Base-by-base conservation (phyloP, 495 filamentous ascomycete genomes). In the Apiosordaria backusii region DNA sequence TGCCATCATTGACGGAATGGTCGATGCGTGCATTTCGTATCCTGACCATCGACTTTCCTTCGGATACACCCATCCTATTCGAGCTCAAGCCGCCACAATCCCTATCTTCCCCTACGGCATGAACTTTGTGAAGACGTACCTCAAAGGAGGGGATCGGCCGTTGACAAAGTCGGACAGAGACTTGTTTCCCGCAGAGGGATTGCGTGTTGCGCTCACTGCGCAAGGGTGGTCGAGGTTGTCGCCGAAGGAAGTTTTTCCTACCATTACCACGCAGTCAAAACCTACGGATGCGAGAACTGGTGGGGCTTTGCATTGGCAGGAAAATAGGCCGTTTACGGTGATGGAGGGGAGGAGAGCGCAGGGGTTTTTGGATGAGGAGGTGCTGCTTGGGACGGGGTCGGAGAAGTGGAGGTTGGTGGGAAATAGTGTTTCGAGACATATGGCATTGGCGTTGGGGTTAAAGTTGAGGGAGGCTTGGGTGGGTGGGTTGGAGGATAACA, bases 341-440 rank as follows among this genome's bases (percentile, higher is more conserved):
- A 77, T 87, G 79, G 90, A 93, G 76, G 82, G 78, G 1, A 74
- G 87, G 0, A 76, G 89, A 7, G 88, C 84, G 0, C 90, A 93
- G 76, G 84, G 88, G 0, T 87, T 86, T 60, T 86, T 78, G 0
- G 89, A 92, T 65, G 60, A 88, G 18, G 90, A 92, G 52, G 82
- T 92, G 0, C 66, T 93, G 1, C 66, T 92, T 13, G 90, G 89
- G 0, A 63, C 59, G 6, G 68, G 79, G 1, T 45, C 61, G 0
- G 74, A 85, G 15, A 84, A 87, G 68, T 87, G 83, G 77, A 85
- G 81, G 63, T 82, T 90, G 50, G 77, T 91, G 16, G 90, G 90
- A 0, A 93, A 93, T 71, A 87, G 85, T 60, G 90, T 93, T 3
- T 83, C 86, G n/a, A 82, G 89, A 23, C 79, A 80, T 4, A 84